Conservation (phyloP, 2,329 filamentous ascomycete species). For the Coniella vitis region DNA sequence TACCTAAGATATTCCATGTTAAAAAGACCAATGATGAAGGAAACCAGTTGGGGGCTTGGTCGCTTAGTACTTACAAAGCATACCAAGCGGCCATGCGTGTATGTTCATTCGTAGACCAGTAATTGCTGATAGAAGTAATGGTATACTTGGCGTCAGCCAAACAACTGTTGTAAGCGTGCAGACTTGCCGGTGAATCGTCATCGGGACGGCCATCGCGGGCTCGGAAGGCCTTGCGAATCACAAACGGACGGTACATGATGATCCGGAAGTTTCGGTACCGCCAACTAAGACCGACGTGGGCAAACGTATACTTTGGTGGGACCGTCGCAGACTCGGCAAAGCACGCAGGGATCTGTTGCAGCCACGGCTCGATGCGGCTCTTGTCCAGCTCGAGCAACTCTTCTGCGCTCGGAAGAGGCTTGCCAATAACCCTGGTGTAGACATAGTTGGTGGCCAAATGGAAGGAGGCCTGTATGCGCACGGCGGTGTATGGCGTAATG, state of each 20-base stretch:
- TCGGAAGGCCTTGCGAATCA: constrained; percentile 31
- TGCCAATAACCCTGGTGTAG: constrained; percentile 39
- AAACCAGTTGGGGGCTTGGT: no score
- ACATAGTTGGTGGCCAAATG: constrained; percentile 37
- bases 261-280: constrained; percentile 38
- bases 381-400: constrained; percentile 35
- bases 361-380: constrained; percentile 32
- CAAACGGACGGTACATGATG: constrained; percentile 40
- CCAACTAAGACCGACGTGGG: constrained; percentile 37
- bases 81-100: constrained; percentile 38
- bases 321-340: constrained; percentile 27
- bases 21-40: neutral
- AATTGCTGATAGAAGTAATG: constrained; percentile 31
- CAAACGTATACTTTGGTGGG: constrained; percentile 30
- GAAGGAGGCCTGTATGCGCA: constrained; percentile 37
- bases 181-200: constrained; percentile 16
- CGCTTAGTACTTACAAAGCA: constrained; percentile 26
- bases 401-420: constrained; percentile 32
- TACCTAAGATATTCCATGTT: constrained; percentile 22
- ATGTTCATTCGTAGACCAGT: constrained; percentile 30
- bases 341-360: constrained; percentile 28
- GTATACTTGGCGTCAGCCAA: constrained; percentile 34
- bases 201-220: constrained; percentile 17
- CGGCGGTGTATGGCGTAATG: constrained; percentile 37
- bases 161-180: constrained; percentile 29